Evolutionary conservation across 2,329 filamentous ascomycete species (phyloP), one percentile per base, ranked within the genome.

Genomic region (Cercospora sp.): DNA sequence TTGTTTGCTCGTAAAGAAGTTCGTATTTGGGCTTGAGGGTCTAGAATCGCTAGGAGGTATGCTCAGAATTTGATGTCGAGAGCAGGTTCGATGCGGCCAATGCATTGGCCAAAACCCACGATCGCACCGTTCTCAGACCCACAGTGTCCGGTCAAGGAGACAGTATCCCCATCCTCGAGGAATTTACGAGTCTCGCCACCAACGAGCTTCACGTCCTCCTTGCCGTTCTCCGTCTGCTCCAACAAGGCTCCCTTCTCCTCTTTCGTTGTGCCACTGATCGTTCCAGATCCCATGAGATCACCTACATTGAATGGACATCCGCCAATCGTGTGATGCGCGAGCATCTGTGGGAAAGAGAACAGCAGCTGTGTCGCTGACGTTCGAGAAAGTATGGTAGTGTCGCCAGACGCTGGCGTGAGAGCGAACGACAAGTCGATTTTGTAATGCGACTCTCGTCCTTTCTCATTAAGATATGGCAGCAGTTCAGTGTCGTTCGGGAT

Each of bases 261-360:
- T n/a, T 81, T 78, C 55, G 83, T 83, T 5, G 79, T 83, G 2
- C 92, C 91, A 53, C 87, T 90, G 73, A 95, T 94, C 1, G 92
- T 95, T 3, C 92, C 92, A 2, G 90, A 92, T 2, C 91, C 92
- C 5, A 95, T 81, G 63, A 95, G 79, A 76, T 95, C 91, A 36
- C 91, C 91, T 0, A 89, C 85, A 58, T 88, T 85, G 83, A 95
- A 84, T 3, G 89, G 88, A 78, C 91, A 95, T 5, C 91, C 91
- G 1, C 89, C 91, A 58, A 92, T 85, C 1, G 89, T 88, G 77
- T 94, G 91, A 77, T 94, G 91, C 1, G 91, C 87, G 48, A 94
- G 83, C 91, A 94, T 93, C 78, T 94, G 91, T 4, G 90, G 87
- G 80, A 94, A 94, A 0, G 90, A 93, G 85, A 89, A 94, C n/a